Percentiles rank a stretch among this genome's conserved stretches.
phyloP scores from a whole-genome alignment of 768 basidiomycete genomes.

The Pleurotus eryngii region DNA sequence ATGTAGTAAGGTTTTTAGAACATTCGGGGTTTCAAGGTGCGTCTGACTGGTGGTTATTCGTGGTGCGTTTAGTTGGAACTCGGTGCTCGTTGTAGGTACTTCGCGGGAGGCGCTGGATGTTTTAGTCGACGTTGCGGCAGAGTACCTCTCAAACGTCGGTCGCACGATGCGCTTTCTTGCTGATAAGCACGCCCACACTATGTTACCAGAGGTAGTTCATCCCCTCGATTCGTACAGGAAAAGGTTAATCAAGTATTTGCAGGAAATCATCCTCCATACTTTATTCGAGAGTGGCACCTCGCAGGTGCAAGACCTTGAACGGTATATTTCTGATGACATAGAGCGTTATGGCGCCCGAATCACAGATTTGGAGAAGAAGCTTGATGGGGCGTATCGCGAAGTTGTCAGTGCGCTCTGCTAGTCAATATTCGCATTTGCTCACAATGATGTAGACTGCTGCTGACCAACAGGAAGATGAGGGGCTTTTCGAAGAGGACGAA shows the following conservation, averaged over 20 bases:
- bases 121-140: conserved; percentile 69
- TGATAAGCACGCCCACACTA: conserved; percentile 75
- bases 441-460: conserved; percentile 33
- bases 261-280: conserved; percentile 94
- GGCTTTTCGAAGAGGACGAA: conserved; percentile 53
- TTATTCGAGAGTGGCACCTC: conserved; percentile 87
- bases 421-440: not conserved
- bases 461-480: conserved; percentile 58
- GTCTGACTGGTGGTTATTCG: conserved; percentile 18
- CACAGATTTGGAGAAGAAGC: conserved; percentile 80
- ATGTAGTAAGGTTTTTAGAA: conserved; percentile 72
- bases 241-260: not conserved
- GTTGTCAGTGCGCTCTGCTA: conserved; percentile 45
- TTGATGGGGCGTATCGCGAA: conserved; percentile 79
- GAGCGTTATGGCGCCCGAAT: conserved; percentile 77
- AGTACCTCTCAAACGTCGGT: conserved; percentile 85
- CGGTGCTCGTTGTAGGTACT: conserved; percentile 44
- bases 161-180: conserved; percentile 76
- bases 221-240: conserved; percentile 5
- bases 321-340: conserved; percentile 87
- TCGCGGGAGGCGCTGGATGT: conserved; percentile 78
- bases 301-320: conserved; percentile 74
- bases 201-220: conserved; percentile 77
- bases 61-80: not conserved
- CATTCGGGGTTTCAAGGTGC: conserved; percentile 91